Evolutionary conservation across 2,329 filamentous ascomycete species (phyloP).

Genomic region (Sporothrix euskadiensis): DNA sequence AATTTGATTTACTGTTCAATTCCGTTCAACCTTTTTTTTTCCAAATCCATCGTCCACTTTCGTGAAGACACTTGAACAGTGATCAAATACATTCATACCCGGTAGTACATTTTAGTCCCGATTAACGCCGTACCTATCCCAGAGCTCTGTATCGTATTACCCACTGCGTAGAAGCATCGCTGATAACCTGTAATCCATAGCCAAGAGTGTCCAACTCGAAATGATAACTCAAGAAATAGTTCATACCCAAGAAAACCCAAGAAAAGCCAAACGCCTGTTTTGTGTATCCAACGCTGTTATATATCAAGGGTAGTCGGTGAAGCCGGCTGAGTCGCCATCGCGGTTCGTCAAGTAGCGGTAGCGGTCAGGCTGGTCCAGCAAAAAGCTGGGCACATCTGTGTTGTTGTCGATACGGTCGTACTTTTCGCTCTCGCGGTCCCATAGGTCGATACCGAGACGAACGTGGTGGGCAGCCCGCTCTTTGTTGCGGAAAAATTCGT

Average conservation of each 20-base stretch:
- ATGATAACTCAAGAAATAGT: not conserved
- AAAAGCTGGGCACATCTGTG: conserved; percentile 53
- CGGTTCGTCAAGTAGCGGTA: conserved; percentile 51
- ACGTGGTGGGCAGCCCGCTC: conserved; percentile 54
- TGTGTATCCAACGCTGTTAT: not conserved
- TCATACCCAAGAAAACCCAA: not conserved
- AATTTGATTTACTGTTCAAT: not conserved
- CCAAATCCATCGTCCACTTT: not conserved
- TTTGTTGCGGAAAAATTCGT: conserved; percentile 49
- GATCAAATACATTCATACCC: not conserved
- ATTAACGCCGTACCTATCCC: not conserved
- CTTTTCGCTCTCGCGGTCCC: conserved; percentile 50
- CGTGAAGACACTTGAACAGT: not conserved
- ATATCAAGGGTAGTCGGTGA: conserved; percentile 46
- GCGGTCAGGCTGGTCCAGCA: conserved; percentile 44
- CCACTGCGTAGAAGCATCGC: not conserved
- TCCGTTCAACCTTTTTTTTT: not conserved
- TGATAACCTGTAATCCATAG: not conserved
- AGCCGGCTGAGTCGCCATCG: conserved; percentile 50
- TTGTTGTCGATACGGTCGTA: conserved; percentile 54
- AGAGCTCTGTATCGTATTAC: not conserved
- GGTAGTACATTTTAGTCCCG: not conserved
- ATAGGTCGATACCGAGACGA: conserved; percentile 55
- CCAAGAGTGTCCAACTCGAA: not conserved
- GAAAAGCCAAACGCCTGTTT: not conserved